Evolutionary conservation across 306 rosid species (phyloP), one percentile per base, ranked within the genome.

Genomic region (Cajanus cajan): DNA sequence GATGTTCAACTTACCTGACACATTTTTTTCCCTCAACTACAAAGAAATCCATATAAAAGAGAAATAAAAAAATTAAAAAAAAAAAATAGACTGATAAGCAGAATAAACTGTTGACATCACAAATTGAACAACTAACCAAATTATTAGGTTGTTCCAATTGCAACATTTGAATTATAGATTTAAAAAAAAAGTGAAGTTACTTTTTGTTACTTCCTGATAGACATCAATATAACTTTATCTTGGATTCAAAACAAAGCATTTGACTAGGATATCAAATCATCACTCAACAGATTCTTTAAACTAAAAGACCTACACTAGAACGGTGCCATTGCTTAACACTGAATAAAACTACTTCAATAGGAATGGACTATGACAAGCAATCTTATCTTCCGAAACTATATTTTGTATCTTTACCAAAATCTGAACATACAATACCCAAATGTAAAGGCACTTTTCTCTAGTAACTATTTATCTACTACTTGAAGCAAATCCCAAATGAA

Each of bases 1-100:
- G 39, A 10, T 51, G 65, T 75, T 48, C 69, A 62, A 36, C 65
- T 44, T 75, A 39, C 36, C 44, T 8, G 44, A 64, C 39, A 82
- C 37, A 22, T 7, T 14, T 39, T 72, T 12, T 72, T 39, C 51
- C 28, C 33, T 71, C 18, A 41, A 22, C 24, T 4, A 47, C 24
- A 19, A 13, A 7, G 21, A 81, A 24, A 68, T 25, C 21, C 40
- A 39, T 54, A 72, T 31, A 71, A 9, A 21, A 14, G 68, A 24
- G 14, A 34, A 22, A 40, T 8, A 24, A 59, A 47, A 45, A 24
- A 59, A 3, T 34, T 6, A 54, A 16, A 44, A n/a, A 45, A 67
- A 8, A 50, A 8, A n/a, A 16, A 61, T 2, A 71, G 5, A 11
- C 16, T 37, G 39, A 12, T 52, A 4, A 15, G 24, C 33, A 21